These are phyloP conservation scores for Hymenoscyphus repandus DNA, from an alignment of 2,329 filamentous ascomycete species.

Conservation along the genomic window DNA sequence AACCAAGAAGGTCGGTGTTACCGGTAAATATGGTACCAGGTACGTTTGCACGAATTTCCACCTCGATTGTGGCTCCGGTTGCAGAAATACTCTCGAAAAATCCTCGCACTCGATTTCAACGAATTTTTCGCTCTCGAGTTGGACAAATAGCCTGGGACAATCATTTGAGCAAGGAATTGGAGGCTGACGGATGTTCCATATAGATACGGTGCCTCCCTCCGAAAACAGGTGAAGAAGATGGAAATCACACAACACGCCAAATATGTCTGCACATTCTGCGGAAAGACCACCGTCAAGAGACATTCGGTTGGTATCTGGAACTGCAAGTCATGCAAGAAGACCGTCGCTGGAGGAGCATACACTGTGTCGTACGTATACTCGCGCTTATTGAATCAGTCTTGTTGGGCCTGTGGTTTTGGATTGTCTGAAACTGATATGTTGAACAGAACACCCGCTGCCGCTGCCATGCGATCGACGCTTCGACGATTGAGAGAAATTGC, in stretches of 20 bases:
- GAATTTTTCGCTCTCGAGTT: not conserved
- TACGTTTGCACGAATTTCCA: constrained; percentile 46
- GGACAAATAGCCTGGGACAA: not conserved
- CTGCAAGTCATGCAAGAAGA: constrained; percentile 94
- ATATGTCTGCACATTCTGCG: constrained; percentile 98
- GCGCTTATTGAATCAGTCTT: no score
- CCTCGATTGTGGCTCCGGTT: not conserved
- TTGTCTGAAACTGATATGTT: not conserved
- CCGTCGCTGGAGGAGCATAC: constrained; percentile 89
- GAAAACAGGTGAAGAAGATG: constrained; percentile 99
- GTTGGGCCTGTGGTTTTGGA: no score
- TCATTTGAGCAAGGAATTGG: constrained; percentile 5
- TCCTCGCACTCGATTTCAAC: not conserved
- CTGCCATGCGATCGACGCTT: constrained; percentile 92
- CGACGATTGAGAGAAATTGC: constrained; percentile 96
- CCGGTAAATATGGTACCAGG: constrained; percentile 97
- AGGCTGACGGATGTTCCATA: constrained; percentile 20
- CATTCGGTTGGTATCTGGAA: constrained; percentile 93
- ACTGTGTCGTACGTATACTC: constrained; percentile 78
- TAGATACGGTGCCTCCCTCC: constrained; percentile 98
- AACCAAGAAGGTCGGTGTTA: constrained; percentile 98
- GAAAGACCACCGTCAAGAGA: constrained; percentile 90
- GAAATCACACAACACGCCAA: constrained; percentile 98
- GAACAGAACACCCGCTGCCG: constrained; percentile 82
- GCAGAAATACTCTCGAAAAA: not conserved